A percentile compares a stretch with the other conserved stretches of the same genome.
phyloP scores from a whole-genome alignment of 495 filamentous ascomycete genomes.

The Beverwykella pulmonaria region DNA sequence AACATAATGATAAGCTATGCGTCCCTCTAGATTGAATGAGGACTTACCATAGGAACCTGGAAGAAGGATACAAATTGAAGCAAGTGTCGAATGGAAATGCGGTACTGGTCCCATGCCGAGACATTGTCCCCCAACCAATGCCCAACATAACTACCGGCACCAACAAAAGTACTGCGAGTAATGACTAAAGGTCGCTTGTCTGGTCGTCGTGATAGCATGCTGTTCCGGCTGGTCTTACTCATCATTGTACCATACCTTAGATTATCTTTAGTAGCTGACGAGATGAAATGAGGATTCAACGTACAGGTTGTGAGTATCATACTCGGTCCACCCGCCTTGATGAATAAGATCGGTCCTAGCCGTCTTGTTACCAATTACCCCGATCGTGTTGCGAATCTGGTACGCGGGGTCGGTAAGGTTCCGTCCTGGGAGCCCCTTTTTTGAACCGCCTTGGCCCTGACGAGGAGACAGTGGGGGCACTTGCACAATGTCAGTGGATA shows the following conservation, averaged over 20 bases:
- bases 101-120: slow-evolving; percentile 73
- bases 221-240: slow-evolving; percentile 64
- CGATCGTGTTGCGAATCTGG: slow-evolving; percentile 69
- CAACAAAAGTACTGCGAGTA: slow-evolving; percentile 81
- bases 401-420: slow-evolving; percentile 75
- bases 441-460: slow-evolving; percentile 38
- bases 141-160: slow-evolving; percentile 74
- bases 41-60: slow-evolving; percentile 75
- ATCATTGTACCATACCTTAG: slow-evolving; percentile 77
- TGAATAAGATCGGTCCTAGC: slow-evolving; percentile 76
- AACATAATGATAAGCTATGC: neutral
- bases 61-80: slow-evolving; percentile 77
- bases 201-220: slow-evolving; percentile 72
- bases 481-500: slow-evolving; percentile 67
- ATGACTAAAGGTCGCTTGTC: slow-evolving; percentile 73
- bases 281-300: neutral
- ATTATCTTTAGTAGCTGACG: neutral
- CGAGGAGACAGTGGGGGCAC: slow-evolving; percentile 44
- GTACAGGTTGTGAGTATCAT: slow-evolving; percentile 78
- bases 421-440: slow-evolving; percentile 60
- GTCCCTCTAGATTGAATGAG: neutral
- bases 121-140: slow-evolving; percentile 90
- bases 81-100: slow-evolving; percentile 66
- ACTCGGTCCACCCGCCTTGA: slow-evolving; percentile 69
- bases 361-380: slow-evolving; percentile 31